Evolutionary conservation across 306 rosid genomes (phyloP).

Genomic region (Medicago truncatula): MtrunA17r5.0-ANR NC_053044.1:4627501-4628000

Average conservation of each 20-base stretch:
- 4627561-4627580: slow-evolving; percentile 34
- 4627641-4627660: slow-evolving; percentile 37
- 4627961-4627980: slow-evolving; percentile 35
- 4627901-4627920: slow-evolving; percentile 41
- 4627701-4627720: slow-evolving; percentile 25
- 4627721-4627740: neutral
- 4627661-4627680: slow-evolving; percentile 48
- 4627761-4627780: slow-evolving; percentile 40
- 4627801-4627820: slow-evolving; percentile 17
- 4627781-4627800: slow-evolving; percentile 33
- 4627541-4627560: slow-evolving; percentile 23
- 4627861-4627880: slow-evolving; percentile 46
- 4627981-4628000: slow-evolving; percentile 38
- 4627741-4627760: slow-evolving; percentile 33
- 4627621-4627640: slow-evolving; percentile 29
- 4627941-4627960: slow-evolving; percentile 45
- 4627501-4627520: slow-evolving; percentile 39
- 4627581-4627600: slow-evolving; percentile 52
- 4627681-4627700: slow-evolving; percentile 45
- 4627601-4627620: slow-evolving; percentile 51
- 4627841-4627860: slow-evolving; percentile 42
- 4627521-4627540: slow-evolving; percentile 16
- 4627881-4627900: slow-evolving; percentile 41
- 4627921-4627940: slow-evolving; percentile 43
- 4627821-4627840: slow-evolving; percentile 24